Base-by-base conservation (phyloP, 1,139 yeast genomes). In the Blastobotrys aristatus region DNA sequence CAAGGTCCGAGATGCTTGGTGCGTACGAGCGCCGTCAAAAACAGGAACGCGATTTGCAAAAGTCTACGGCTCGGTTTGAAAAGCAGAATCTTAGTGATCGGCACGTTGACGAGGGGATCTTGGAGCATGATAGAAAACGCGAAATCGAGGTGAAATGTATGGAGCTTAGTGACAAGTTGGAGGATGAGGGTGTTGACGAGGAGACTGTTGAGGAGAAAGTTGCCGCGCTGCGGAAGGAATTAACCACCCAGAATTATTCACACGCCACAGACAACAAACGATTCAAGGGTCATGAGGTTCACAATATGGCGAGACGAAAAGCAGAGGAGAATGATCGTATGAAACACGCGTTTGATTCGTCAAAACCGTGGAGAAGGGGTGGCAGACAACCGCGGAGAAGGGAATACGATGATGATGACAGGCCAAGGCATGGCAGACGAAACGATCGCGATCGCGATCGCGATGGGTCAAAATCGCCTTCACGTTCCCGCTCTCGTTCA, bases 121-220 rank as follows among this genome's bases (percentile, higher is more conserved):
- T 56, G 5, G 69, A 64, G 4, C 88, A 82, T 57, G 74, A 77
- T 30, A 48, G 54, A 20, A 72, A 72, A 51, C 66, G 89, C 41
- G 57, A 60, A 21, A 65, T 82, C 2, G 87, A 80, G 50, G 71
- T 78, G 3, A 64, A 68, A 53, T 79, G 86, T 47, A 66, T 73
- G 69, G 81, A 79, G 50, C 67, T 79, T 36, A 65, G 80, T 26
- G 85, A 77, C 30, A 48, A 66, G 45, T 65, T 83, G 20, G 88
- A 82, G 56, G 84, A 79, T 14, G 67, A 68, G 27, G 75, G 68
- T 21, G 58, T 34, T 63, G 54, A 54, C 57, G 60, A 65, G 59
- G 62, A 55, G 22, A 59, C 62, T 49, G 62, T 67, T 57, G 69
- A 65, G 16, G 50, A 50, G 13, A 47, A 53, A 46, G 69, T 69